These are phyloP conservation scores for Calonectria pauciramosa DNA, from an alignment of 2,329 filamentous ascomycete species.

Conservation along the genomic window DNA sequence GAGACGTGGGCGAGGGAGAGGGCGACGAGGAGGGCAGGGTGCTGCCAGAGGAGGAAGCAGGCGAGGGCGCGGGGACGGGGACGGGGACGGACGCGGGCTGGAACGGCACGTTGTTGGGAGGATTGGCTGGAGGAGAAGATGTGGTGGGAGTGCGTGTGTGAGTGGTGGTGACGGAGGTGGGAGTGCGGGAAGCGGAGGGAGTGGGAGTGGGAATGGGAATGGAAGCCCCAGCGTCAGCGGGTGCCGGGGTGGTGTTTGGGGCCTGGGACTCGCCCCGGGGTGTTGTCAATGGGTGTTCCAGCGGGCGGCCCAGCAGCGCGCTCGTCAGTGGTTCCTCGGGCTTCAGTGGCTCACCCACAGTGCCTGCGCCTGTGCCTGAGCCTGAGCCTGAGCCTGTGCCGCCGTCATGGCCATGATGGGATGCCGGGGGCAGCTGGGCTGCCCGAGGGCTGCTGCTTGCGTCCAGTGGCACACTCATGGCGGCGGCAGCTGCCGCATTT, in stretches of 20 bases:
- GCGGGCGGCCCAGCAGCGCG: not conserved
- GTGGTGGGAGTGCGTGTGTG: constrained; percentile 32
- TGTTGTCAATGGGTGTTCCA: constrained; percentile 20
- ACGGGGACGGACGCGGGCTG: constrained; percentile 18
- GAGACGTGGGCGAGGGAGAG: constrained; percentile 21
- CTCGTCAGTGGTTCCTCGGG: not conserved
- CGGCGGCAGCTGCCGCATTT: constrained; percentile 67
- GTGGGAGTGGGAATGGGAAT: constrained; percentile 25
- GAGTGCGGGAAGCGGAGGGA: constrained; percentile 27
- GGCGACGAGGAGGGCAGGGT: constrained; percentile 32
- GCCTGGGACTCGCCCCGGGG: constrained; percentile 35
- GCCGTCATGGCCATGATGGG: not conserved
- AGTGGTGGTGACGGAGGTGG: constrained; percentile 34
- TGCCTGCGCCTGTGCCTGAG: not conserved
- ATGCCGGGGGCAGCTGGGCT: constrained; percentile 5
- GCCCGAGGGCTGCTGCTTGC: constrained; percentile 30
- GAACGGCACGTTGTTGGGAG: constrained; percentile 28
- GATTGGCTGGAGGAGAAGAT: constrained; percentile 34
- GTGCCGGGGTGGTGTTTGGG: constrained; percentile 39
- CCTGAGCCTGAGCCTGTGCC: not conserved
- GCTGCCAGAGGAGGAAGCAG: not conserved
- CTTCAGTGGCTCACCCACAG: constrained; percentile 14
- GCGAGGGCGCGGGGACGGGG: constrained; percentile 2
- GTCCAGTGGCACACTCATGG: constrained; percentile 53
- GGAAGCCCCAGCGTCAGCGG: constrained; percentile 34